phyloP scores from a whole-genome alignment of 1,284 basidiomycete species.

The Irpex rosettiformis region DNA sequence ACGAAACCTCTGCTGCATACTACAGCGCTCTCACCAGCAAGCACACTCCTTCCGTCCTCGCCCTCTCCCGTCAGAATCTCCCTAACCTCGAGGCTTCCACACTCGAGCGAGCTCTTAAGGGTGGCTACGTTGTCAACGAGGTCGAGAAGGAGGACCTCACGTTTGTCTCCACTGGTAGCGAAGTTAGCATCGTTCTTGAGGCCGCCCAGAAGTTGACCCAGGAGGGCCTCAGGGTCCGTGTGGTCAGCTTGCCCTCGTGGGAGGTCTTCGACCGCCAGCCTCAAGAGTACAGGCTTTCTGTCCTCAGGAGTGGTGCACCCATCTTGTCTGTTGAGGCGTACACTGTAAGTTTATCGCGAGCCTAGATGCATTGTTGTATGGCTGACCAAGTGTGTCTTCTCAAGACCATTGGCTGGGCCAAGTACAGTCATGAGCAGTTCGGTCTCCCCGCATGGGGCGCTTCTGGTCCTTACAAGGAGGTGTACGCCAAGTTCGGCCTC shows the following conservation, averaged over 20 bases:
- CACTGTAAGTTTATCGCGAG: constrained; percentile 40
- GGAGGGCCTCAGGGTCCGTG: constrained; percentile 76
- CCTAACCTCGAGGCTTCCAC: constrained; percentile 89
- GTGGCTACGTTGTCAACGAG: constrained; percentile 90
- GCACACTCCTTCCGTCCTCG: constrained; percentile 81
- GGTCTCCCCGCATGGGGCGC: constrained; percentile 83
- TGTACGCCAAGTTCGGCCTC: constrained; percentile 88
- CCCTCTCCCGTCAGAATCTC: constrained; percentile 90
- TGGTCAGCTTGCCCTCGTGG: constrained; percentile 91
- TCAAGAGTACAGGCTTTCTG: constrained; percentile 77
- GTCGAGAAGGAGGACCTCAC: constrained; percentile 77
- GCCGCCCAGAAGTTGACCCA: constrained; percentile 76
- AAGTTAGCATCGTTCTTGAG: constrained; percentile 84
- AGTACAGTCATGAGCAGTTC: constrained; percentile 87
- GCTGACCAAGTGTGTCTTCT: constrained; percentile 4
- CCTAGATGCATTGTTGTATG: not conserved
- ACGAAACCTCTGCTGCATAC: constrained; percentile 93
- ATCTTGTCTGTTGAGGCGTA: constrained; percentile 89
- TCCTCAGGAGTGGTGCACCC: constrained; percentile 86
- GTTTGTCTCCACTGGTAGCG: constrained; percentile 86
- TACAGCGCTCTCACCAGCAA: constrained; percentile 71
- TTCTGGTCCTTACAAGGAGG: constrained; percentile 86
- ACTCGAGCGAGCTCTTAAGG: constrained; percentile 81
- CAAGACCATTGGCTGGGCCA: constrained; percentile 78
- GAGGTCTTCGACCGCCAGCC: constrained; percentile 86